phyloP scores from a whole-genome alignment of 2,329 filamentous ascomycete species.

The Corinectria fuckeliana region DNA sequence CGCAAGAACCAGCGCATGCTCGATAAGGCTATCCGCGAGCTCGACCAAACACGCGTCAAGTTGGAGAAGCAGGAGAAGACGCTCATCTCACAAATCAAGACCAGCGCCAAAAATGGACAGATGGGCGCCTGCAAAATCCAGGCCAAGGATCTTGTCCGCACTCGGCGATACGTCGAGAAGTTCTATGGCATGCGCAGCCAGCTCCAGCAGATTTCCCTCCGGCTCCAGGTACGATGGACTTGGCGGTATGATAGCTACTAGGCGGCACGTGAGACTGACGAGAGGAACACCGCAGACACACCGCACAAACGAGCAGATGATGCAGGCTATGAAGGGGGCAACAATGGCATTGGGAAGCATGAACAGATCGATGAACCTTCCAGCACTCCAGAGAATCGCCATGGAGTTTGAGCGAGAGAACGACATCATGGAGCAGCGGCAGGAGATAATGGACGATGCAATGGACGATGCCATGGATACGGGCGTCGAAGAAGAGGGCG shows the following conservation, averaged over 20 bases:
- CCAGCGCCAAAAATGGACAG: constrained; percentile 96
- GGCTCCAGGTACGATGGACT: constrained; percentile 75
- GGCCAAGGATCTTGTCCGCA: constrained; percentile 94
- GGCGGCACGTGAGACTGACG: constrained; percentile 20
- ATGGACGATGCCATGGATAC: constrained; percentile 96
- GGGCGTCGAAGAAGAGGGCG: constrained; percentile 89
- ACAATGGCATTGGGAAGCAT: constrained; percentile 92
- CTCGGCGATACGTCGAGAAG: constrained; percentile 93
- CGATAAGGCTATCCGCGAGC: constrained; percentile 95
- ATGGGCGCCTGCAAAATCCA: constrained; percentile 99
- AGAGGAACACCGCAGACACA: constrained; percentile 71
- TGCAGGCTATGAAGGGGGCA: constrained; percentile 99
- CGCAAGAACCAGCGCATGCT: constrained; percentile 95
- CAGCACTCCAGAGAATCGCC: constrained; percentile 91
- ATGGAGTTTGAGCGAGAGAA: constrained; percentile 99
- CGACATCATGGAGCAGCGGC: constrained; percentile 98
- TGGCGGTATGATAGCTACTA: background rate
- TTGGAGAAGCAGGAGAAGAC: constrained; percentile 99
- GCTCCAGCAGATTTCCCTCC: constrained; percentile 91
- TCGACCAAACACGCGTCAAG: constrained; percentile 94
- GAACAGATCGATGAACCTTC: constrained; percentile 98
- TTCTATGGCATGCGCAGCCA: constrained; percentile 99
- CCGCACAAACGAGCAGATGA: constrained; percentile 99
- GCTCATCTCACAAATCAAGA: constrained; percentile 93
- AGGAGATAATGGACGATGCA: constrained; percentile 99